Percentiles rank a stretch among this genome's conserved stretches.
Evolutionary conservation across 179 eudicot species (phyloP).

Genomic region (Actinidia chinensis): DNA sequence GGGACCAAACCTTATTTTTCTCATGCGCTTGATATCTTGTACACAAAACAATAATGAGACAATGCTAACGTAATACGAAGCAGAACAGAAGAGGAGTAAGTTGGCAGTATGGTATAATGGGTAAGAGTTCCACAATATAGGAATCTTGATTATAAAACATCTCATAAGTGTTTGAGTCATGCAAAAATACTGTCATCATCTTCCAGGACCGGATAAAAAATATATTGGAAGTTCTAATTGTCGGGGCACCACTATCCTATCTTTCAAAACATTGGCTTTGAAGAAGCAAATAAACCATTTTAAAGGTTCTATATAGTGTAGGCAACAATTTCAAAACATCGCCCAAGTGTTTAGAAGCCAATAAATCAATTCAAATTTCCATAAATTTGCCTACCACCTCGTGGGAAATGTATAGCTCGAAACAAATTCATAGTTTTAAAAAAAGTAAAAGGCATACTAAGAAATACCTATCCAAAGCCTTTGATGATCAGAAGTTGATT

Average conservation of each 20-base stretch:
- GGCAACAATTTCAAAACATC: too few relatives aligned
- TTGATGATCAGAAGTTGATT: too few relatives aligned
- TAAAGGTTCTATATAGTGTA: not conserved
- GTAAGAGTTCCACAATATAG: not conserved
- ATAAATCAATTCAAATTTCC: too few relatives aligned
- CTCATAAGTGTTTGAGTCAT: not conserved
- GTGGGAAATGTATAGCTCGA: too few relatives aligned
- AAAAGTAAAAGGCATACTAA: too few relatives aligned
- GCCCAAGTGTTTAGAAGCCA: too few relatives aligned
- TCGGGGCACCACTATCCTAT: not conserved
- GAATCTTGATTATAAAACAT: not conserved
- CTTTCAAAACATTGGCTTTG: not conserved
- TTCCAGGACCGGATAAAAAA: conserved; percentile 3
- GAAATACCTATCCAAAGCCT: too few relatives aligned
- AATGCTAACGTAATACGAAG: not conserved
- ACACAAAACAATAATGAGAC: not conserved
- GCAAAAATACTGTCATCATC: not conserved
- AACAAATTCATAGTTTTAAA: too few relatives aligned
- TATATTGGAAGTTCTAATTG: conserved; percentile 1
- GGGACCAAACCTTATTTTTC: not conserved
- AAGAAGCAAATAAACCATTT: conserved; percentile 9
- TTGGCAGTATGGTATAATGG: not conserved
- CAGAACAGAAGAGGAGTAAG: not conserved
- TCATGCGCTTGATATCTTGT: not conserved
- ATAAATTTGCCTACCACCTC: too few relatives aligned